Base-by-base conservation (phyloP, 2,329 filamentous ascomycete species). In the Cytospora piceae region DNA sequence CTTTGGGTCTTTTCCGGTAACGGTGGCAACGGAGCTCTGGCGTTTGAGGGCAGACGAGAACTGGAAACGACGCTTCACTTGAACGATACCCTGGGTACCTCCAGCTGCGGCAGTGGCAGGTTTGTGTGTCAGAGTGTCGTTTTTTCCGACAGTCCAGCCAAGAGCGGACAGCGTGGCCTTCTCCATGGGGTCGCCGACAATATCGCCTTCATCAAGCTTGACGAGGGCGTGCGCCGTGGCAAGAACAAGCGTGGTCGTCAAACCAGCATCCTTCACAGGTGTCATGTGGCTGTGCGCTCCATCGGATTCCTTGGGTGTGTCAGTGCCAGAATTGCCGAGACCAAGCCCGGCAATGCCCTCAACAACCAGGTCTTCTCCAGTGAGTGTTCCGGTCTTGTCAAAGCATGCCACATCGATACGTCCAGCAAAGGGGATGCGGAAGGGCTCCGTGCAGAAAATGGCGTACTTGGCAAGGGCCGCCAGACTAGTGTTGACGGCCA, bases 141-240 rank as follows among this genome's bases (percentile, higher is more conserved):
- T 95, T 73, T 88, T 90, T 57, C 94, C 94, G n/a, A 99, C 85
- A 64, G 85, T 89, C 95, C 95, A 99, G 62, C 94, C 94, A 14
- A 99, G 88, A 64, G 94, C 93, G 58, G 85, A 82, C 32, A 99
- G 82, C 1, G 95, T 98, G 54, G 95, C 95, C 79, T 98, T 98
- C 76, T 99, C 95, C 95, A 99, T 99, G 2, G 95, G 95, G 74
- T 99, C 95, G 73, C 95, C 95, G 54, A 99, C 95, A 71, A 98
- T 90, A 15, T 99, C 95, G 24, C 95, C 95, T 76, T 99, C 95
- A 70, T 99, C 95, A 20, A 99, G 85, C 76, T 94, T 97, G 58
- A 99, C 96, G 32, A 99, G 83, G 52, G 95, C 95, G 75, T 99
- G 95, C 2, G 95, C 95, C 15, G 94, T 96, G 52, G 95, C 94